phyloP scores from a whole-genome alignment of 163 green algal genomes.

The Chlorella variabilis region DNA sequence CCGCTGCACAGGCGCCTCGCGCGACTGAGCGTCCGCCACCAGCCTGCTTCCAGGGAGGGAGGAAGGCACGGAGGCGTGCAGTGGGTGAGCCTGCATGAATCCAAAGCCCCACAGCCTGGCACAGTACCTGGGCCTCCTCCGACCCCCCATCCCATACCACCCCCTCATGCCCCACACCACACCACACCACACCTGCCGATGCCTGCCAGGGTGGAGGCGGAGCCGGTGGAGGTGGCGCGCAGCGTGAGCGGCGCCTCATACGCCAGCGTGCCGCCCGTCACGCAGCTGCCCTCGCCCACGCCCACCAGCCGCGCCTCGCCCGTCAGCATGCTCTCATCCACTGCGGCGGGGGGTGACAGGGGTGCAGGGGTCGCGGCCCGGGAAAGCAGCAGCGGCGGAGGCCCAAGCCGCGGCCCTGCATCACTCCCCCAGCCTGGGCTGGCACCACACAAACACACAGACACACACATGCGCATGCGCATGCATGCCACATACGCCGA shows the following conservation, averaged over 20 bases:
- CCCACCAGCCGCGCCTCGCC: conserved; percentile 77
- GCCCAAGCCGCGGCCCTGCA: too few relatives aligned
- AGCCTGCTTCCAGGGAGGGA: conserved; percentile 39
- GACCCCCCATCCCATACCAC: neutral
- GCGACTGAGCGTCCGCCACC: conserved; percentile 80
- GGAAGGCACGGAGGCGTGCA: too few relatives aligned
- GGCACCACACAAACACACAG: too few relatives aligned
- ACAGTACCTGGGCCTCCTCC: neutral
- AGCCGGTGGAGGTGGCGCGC: conserved; percentile 73
- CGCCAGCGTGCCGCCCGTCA: conserved; percentile 87
- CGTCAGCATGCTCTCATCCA: conserved; percentile 94
- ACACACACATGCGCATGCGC: too few relatives aligned
- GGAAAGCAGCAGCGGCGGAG: neutral
- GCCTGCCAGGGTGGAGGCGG: conserved; percentile 73
- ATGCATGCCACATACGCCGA: neutral
- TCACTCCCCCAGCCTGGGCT: too few relatives aligned
- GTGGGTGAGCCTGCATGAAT: neutral
- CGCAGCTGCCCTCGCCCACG: conserved; percentile 38
- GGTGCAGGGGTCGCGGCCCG: too few relatives aligned
- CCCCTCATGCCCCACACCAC: neutral
- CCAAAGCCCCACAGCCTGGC: too few relatives aligned
- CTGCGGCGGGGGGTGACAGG: neutral
- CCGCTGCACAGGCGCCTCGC: conserved; percentile 89
- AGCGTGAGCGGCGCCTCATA: conserved; percentile 86
- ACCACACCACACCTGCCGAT: conserved; percentile 44